phyloP scores from a whole-genome alignment of 805 yeast species.

The Wickerhamiella lipophila region DNA sequence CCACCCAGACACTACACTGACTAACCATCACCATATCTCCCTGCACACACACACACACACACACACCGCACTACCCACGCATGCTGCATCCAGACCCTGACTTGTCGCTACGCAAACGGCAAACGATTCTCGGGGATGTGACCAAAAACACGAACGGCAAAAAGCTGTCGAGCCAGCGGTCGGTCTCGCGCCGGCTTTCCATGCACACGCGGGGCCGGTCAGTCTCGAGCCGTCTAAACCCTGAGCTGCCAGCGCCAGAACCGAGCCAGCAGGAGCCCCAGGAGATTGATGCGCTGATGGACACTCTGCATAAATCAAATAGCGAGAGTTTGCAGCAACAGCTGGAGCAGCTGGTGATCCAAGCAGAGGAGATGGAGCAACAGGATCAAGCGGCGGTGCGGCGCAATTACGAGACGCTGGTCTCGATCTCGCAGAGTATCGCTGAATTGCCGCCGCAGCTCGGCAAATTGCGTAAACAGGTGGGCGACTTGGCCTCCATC shows the following conservation, averaged over 20 bases:
- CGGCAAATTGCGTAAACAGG: constrained; percentile 44
- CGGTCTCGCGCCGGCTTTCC: constrained; percentile 1
- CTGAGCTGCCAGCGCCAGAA: not conserved
- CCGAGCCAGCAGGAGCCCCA: not conserved
- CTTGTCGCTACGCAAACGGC: constrained; percentile 12
- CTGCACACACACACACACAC: not conserved
- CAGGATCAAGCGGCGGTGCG: constrained; percentile 23
- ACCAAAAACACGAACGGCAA: not conserved
- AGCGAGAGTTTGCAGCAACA: constrained; percentile 16
- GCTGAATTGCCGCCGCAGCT: constrained; percentile 53
- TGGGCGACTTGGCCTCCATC: constrained; percentile 48
- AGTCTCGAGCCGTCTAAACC: not conserved
- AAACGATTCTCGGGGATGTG: constrained; percentile 9
- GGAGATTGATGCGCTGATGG: not conserved
- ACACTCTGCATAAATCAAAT: not conserved
- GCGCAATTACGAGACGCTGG: constrained; percentile 26
- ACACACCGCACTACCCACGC: not conserved
- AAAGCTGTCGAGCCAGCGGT: not conserved
- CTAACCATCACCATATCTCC: not conserved
- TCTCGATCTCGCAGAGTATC: constrained; percentile 37
- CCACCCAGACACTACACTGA: too few relatives aligned
- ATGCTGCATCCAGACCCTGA: constrained; percentile 6
- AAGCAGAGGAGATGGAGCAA: constrained; percentile 15
- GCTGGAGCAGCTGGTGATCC: constrained; percentile 17
- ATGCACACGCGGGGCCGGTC: constrained; percentile 9